phyloP scores from a whole-genome alignment of 2,329 filamentous ascomycete genomes.

The Colletotrichum musae region DNA sequence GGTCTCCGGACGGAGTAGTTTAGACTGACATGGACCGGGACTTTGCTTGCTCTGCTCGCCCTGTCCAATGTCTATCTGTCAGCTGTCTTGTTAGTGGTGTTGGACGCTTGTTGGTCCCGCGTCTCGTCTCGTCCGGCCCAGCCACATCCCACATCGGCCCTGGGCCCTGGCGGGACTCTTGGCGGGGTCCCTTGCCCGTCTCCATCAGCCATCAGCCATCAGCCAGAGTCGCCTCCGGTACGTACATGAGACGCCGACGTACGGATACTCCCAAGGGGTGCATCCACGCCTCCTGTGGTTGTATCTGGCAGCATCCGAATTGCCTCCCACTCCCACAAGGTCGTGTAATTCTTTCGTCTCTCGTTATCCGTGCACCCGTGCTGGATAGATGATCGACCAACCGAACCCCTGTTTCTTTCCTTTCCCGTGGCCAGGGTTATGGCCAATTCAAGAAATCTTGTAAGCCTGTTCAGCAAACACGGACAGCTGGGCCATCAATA shows the following conservation, averaged over 20 bases:
- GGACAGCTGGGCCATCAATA: conserved; percentile 5
- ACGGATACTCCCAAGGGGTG: no score
- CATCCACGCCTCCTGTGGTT: no score
- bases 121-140: conserved; percentile 28
- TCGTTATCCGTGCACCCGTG: no score
- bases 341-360: no score
- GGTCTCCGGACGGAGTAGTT: neutral
- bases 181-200: no score
- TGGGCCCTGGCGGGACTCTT: neutral
- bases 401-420: no score
- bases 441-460: no score
- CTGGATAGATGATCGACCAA: no score
- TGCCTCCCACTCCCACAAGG: no score
- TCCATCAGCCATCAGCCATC: neutral
- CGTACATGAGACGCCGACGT: conserved; percentile 7
- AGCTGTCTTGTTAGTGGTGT: neutral
- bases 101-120: conserved; percentile 14
- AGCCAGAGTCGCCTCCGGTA: conserved; percentile 25
- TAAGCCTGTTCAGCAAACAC: neutral
- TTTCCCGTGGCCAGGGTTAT: no score
- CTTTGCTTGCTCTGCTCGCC: conserved; percentile 11
- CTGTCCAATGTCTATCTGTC: no score
- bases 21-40: neutral
- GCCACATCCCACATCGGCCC: conserved; percentile 24
- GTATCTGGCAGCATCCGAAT: no score